Evolutionary conservation across 2,329 filamentous ascomycete species (phyloP).

Genomic region (Phyllosticta citriasiana): DNA sequence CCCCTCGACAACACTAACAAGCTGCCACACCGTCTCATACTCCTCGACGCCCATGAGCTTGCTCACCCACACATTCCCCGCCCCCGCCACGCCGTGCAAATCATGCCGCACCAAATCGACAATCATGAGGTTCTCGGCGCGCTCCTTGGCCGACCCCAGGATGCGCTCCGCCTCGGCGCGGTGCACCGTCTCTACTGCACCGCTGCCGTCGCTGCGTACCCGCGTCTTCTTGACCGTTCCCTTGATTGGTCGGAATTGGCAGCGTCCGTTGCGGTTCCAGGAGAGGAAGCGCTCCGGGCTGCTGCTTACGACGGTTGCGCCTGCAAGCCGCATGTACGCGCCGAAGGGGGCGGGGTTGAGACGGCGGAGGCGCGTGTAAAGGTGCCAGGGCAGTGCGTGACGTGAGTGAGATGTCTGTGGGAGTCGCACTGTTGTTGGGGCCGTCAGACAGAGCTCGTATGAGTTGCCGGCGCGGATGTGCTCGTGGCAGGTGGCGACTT

Average conservation of each 20-base stretch:
- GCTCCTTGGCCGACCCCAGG: slow-evolving; percentile 74
- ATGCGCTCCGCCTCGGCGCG: slow-evolving; percentile 62
- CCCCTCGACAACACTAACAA: slow-evolving; percentile 83
- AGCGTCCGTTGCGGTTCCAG: slow-evolving; percentile 50
- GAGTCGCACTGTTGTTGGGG: slow-evolving; percentile 54
- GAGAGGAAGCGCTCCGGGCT: slow-evolving; percentile 85
- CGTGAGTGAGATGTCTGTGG: slow-evolving; percentile 20
- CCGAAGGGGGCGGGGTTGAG: slow-evolving; percentile 78
- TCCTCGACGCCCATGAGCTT: slow-evolving; percentile 82
- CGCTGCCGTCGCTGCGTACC: no score
- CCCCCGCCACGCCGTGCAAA: slow-evolving; percentile 71
- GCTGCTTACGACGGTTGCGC: slow-evolving; percentile 61
- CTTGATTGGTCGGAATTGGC: slow-evolving; percentile 89
- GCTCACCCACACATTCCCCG: slow-evolving; percentile 61
- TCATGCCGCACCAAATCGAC: slow-evolving; percentile 94
- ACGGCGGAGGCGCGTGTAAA: slow-evolving; percentile 60
- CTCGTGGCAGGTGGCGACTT: slow-evolving; percentile 47
- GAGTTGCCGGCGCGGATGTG: slow-evolving; percentile 68
- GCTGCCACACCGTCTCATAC: slow-evolving; percentile 82
- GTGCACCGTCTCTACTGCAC: slow-evolving; percentile 44
- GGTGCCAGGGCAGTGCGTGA: slow-evolving; percentile 45
- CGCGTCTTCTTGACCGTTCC: slow-evolving; percentile 75
- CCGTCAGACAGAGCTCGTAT: slow-evolving; percentile 78
- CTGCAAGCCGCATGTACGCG: slow-evolving; percentile 61
- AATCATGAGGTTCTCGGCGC: slow-evolving; percentile 96